Evolutionary conservation across 108 stramenopile genomes (phyloP).

Genomic region (Fragilaria crotonensis): DNA sequence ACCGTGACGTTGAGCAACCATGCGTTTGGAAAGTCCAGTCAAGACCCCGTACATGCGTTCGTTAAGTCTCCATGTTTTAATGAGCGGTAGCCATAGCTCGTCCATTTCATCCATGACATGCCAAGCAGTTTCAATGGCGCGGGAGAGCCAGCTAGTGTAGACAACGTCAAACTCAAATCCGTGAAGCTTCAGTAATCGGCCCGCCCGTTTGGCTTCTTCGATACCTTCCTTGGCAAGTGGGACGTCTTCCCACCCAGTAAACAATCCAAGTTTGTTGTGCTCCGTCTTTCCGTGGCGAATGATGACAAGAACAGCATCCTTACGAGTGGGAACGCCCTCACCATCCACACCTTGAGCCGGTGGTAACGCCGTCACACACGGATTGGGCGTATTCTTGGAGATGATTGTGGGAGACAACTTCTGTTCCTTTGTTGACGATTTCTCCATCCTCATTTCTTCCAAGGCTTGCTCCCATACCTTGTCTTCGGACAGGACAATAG

Average conservation of each 20-base stretch:
- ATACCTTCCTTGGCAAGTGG: slow-evolving; percentile 83
- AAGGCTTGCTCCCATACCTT: slow-evolving; percentile 46
- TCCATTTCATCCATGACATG: slow-evolving; percentile 90
- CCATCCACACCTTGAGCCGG: slow-evolving; percentile 25
- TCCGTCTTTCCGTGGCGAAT: slow-evolving; percentile 92
- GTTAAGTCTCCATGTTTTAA: slow-evolving; percentile 58
- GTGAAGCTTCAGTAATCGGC: slow-evolving; percentile 64
- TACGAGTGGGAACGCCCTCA: slow-evolving; percentile 23
- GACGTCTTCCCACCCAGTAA: slow-evolving; percentile 91
- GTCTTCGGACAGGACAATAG: slow-evolving; percentile 27
- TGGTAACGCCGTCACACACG: slow-evolving; percentile 49
- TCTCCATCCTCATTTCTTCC: slow-evolving; percentile 19
- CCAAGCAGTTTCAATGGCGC: slow-evolving; percentile 66
- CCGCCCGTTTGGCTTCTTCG: slow-evolving; percentile 82
- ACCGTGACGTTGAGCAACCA: slow-evolving; percentile 84
- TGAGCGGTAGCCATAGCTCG: slow-evolving; percentile 87
- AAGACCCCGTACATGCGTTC: slow-evolving; percentile 73
- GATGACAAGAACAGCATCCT: slow-evolving; percentile 76
- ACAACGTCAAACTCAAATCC: slow-evolving; percentile 95
- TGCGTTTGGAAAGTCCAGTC: slow-evolving; percentile 78
- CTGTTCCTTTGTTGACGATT: not conserved
- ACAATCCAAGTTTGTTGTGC: slow-evolving; percentile 88
- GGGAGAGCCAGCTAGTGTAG: slow-evolving; percentile 93
- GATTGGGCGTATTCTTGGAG: slow-evolving; percentile 6
- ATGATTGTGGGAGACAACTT: slow-evolving; percentile 15